Base-by-base conservation (phyloP, 2,329 filamentous ascomycete species). In the Catunica adiposa region DNA sequence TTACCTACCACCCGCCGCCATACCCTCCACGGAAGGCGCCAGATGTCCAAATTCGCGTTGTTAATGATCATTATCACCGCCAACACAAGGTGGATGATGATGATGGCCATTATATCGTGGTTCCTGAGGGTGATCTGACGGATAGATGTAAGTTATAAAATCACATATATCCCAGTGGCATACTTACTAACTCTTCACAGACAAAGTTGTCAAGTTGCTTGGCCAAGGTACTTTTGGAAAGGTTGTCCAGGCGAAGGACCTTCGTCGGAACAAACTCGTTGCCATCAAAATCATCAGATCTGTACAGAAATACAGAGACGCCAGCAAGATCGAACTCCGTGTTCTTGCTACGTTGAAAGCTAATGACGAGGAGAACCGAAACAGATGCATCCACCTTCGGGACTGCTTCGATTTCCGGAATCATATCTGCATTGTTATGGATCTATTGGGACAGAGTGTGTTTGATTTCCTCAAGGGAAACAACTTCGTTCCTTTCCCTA, bases 151-250 rank as follows among this genome's bases (percentile, higher is more conserved):
- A 68, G 52, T 54, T 31, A 42, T 15, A 5, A 1, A 1, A 8
- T 53, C 11, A 26, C 15, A 51, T 31, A 31, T 7, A n/a, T 17
- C 6, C 11, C 17, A n/a, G 20, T 5, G 17, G n/a, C 2, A 38
- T 55, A 53, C 34, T 55, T 51, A 52, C 46, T 38, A 25, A 29
- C 14, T 37, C 44, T 34, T 17, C 11, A 25, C 62, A 95, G 89
- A 97, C 68, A 82, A 86, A 71, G 90, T 98, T 62, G 75, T 84
- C 59, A 89, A 88, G 62, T 76, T 97, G 26, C 82, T 98, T 11
- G 92, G 92, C 22, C 92, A 98, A 70, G 92, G 92, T 60, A 98
- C 92, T 0, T 98, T 98, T 66, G 92, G 92, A 65, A 98, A 98
- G 69, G 92, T 98, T 15, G 92, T 98, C 17, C 85, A 96, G 68